A percentile compares a stretch with the other conserved stretches of the same genome.
Evolutionary conservation across 2,329 filamentous ascomycete genomes (phyloP).

Genomic region (Aspergillus neotritici): DNA sequence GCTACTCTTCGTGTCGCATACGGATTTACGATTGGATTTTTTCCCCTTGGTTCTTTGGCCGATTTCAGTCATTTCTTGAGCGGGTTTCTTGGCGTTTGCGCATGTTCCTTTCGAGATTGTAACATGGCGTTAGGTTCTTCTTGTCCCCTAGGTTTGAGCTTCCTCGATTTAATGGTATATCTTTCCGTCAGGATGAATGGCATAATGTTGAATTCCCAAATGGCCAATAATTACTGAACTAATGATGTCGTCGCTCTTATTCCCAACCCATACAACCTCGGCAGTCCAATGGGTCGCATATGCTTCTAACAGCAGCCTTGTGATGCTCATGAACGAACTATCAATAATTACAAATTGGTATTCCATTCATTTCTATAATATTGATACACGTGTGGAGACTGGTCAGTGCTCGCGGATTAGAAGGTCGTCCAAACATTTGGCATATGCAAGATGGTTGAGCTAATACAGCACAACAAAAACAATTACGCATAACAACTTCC

Average conservation of each 20-base stretch:
- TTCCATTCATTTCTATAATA: constrained; percentile 19
- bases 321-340: background rate
- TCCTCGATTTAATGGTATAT: background rate
- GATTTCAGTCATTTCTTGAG: constrained; percentile 5
- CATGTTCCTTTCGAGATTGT: background rate
- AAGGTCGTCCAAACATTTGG: constrained; percentile 1
- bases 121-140: background rate
- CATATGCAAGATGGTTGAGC: background rate
- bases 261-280: too few relatives aligned
- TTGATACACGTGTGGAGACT: constrained; percentile 13
- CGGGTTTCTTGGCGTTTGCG: constrained; percentile 5
- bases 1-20: background rate
- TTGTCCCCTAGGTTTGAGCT: too few relatives aligned
- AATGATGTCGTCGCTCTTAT: too few relatives aligned
- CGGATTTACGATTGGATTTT: background rate
- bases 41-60: background rate
- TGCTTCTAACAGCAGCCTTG: background rate
- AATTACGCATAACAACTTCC: background rate
- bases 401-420: background rate
- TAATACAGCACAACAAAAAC: constrained; percentile 1
- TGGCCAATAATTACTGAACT: too few relatives aligned
- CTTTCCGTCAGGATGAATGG: background rate
- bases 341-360: constrained; percentile 11
- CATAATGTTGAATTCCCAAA: background rate
- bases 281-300: too few relatives aligned